A percentile compares a stretch with the other conserved stretches of the same genome.
These are phyloP conservation scores for Ophiocordyceps robertsii DNA, from an alignment of 2,329 filamentous ascomycete species.

Conservation along the genomic window DNA sequence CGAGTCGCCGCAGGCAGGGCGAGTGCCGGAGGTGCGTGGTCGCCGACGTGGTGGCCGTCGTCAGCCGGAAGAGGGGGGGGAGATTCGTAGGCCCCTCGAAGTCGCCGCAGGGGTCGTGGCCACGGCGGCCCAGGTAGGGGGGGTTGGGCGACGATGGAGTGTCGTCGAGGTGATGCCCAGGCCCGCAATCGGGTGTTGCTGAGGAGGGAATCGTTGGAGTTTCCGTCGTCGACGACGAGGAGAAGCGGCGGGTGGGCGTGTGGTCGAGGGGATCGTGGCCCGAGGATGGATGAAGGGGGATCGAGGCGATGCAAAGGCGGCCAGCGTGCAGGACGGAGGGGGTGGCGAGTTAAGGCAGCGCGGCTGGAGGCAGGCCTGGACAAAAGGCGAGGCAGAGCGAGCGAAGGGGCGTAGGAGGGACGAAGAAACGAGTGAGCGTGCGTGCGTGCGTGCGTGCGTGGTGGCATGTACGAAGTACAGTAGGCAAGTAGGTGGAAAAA, in stretches of 20 bases:
- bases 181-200: too few species aligned
- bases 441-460: background rate
- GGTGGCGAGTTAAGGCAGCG: background rate
- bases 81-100: conserved; percentile 3
- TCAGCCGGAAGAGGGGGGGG: conserved; percentile 3
- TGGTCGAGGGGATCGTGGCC: too few species aligned
- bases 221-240: too few species aligned
- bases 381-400: background rate
- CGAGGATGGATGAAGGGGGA: too few species aligned
- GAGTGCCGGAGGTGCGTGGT: conserved; percentile 1
- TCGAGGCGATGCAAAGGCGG: too few species aligned
- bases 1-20: background rate
- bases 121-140: background rate
- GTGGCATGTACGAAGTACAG: background rate
- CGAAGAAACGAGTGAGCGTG: background rate
- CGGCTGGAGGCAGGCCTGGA: background rate
- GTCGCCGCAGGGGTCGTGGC: conserved; percentile 3
- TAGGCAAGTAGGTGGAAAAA: too few species aligned
- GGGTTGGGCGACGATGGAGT: background rate
- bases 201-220: too few species aligned
- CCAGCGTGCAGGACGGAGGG: too few species aligned
- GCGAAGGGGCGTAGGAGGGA: background rate
- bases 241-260: too few species aligned
- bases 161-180: too few species aligned
- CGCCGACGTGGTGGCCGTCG: conserved; percentile 2